phyloP scores from a whole-genome alignment of 140 eudicot species.

The Artemisia princeps region DNA sequence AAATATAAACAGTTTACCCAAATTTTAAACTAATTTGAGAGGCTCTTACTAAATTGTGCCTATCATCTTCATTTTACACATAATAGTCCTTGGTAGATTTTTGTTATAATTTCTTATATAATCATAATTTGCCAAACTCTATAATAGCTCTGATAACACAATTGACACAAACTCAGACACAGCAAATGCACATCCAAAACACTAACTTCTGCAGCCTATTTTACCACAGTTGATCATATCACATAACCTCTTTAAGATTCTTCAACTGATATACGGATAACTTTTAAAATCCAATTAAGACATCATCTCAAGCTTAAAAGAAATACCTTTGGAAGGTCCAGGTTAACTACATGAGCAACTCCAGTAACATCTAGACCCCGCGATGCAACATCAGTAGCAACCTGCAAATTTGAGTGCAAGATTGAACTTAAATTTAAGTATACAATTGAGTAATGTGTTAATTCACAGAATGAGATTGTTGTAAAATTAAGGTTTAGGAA shows the following conservation, averaged over 20 bases:
- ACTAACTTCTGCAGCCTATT: neutral
- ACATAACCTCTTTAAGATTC: too few species aligned
- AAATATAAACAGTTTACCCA: too few species aligned
- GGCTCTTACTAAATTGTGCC: too few species aligned
- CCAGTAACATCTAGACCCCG: slow-evolving; percentile 79
- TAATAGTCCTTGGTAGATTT: too few species aligned
- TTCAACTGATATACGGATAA: too few species aligned
- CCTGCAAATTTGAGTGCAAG: slow-evolving; percentile 39
- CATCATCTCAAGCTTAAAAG: neutral
- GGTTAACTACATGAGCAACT: slow-evolving; percentile 68
- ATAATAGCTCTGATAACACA: neutral
- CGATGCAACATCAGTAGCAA: slow-evolving; percentile 92
- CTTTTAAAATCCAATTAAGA: neutral
- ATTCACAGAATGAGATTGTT: neutral
- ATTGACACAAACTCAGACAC: neutral
- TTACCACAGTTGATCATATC: neutral
- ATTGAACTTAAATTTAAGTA: neutral
- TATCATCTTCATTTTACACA: too few species aligned
- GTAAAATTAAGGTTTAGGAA: neutral
- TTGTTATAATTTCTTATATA: too few species aligned
- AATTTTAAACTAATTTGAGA: too few species aligned
- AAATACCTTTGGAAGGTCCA: slow-evolving; percentile 72
- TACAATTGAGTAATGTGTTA: neutral
- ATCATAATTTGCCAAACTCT: neutral
- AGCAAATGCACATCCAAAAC: neutral